Evolutionary conservation across 2,329 filamentous ascomycete species (phyloP).

Genomic region (Trichothecium roseum): DNA sequence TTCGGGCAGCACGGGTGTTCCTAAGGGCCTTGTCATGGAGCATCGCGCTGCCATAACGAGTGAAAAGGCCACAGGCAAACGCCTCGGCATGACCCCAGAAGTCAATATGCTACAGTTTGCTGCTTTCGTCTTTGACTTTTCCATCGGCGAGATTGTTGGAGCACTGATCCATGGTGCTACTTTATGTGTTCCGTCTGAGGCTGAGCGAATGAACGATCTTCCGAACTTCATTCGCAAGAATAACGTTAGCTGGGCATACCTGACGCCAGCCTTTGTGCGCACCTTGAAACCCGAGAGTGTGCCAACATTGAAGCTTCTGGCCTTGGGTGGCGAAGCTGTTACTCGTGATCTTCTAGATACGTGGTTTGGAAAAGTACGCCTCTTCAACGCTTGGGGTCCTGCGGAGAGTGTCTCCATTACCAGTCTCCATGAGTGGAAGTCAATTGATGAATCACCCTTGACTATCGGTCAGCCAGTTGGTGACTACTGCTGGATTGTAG

Average conservation of each 20-base stretch:
- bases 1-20: slow-evolving; percentile 13
- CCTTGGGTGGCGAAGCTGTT: slow-evolving; percentile 5
- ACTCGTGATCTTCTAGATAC: slow-evolving; percentile 2
- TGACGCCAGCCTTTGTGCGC: background rate
- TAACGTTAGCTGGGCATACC: slow-evolving; percentile 1
- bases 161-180: slow-evolving; percentile 1
- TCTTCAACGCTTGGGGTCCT: slow-evolving; percentile 7
- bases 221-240: background rate
- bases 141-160: slow-evolving; percentile 3
- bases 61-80: slow-evolving; percentile 4
- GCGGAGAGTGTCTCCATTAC: slow-evolving; percentile 6
- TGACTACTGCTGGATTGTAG: slow-evolving; percentile 8
- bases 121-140: slow-evolving; percentile 4
- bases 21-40: slow-evolving; percentile 12
- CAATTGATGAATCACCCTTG: slow-evolving; percentile 1
- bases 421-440: slow-evolving; percentile 5
- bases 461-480: slow-evolving; percentile 7
- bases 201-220: background rate
- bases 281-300: background rate
- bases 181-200: background rate
- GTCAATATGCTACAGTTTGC: slow-evolving; percentile 5
- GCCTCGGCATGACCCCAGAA: slow-evolving; percentile 10
- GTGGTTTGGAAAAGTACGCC: slow-evolving; percentile 3
- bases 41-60: slow-evolving; percentile 9
- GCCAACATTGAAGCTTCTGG: slow-evolving; percentile 1